Evolutionary conservation across 139 green algal species (phyloP), one percentile per base, ranked within the genome.

Genomic region (Medakamo hakoo): DNA sequence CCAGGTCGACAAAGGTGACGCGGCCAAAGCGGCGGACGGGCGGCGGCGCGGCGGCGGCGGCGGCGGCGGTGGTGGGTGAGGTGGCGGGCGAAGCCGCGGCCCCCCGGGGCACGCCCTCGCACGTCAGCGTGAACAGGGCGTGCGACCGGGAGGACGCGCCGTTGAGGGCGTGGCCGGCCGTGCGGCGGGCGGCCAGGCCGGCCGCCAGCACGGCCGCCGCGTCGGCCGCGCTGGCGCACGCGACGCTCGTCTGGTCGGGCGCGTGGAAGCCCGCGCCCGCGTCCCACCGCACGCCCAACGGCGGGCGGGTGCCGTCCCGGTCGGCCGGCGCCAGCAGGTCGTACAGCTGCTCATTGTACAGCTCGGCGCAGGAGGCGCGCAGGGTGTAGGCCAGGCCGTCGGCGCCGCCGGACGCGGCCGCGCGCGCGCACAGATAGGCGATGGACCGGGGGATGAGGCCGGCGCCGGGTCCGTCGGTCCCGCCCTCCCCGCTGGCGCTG

Each of bases 271-370:
- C 86, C 48, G 81, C 70, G 9, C 23, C 55, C 5, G 81, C 62
- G 56, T 88, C 81, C 86, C 86, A 94, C 40, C 86, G 84, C 19
- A 93, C 74, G 9, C 71, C 65, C 69, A 84, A 55, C 14, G 32
- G 61, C 40, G 2, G 67, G 62, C 68, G 91, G 71, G 68, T 80
- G 81, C 62, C 80, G 78, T n/a, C n/a, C n/a, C n/a, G n/a, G 49
- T 71, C 60, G 56, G 71, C 75, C 28, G 66, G 78, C 60, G 76
- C 68, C 9, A 88, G 69, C 67, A 93, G 71, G 73, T 94, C 86
- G 66, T 85, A 93, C 40, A 94, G 68, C 19, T 52, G 70, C 71
- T 96, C 88, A 61, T 94, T 92, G 78, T 96, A 96, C 30, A 96
- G 92, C 71, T 96, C 88, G 24, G 86, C 76, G 70, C 92, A 94